Evolutionary conservation across 179 eudicot species (phyloP).

Genomic region (Drosera spatulata): DNA sequence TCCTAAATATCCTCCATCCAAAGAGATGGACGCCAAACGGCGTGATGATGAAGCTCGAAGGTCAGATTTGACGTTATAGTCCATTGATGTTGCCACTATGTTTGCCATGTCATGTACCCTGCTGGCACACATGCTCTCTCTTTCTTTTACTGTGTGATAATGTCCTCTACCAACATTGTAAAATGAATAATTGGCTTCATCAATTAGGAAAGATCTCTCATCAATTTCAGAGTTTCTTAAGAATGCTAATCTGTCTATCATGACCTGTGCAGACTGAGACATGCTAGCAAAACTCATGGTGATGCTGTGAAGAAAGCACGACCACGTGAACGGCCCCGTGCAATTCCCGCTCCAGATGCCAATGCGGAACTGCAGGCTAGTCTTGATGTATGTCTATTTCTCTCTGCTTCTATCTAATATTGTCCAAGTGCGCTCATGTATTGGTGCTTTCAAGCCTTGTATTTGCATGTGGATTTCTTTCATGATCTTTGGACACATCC

Average conservation of each 20-base stretch:
- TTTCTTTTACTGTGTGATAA: neutral
- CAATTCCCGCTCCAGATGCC: slow-evolving; percentile 43
- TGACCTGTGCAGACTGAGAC: slow-evolving; percentile 38
- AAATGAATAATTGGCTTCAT: no score
- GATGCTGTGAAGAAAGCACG: slow-evolving; percentile 25
- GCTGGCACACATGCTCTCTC: neutral
- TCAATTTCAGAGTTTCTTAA: no score
- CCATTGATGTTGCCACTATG: neutral
- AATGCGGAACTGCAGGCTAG: slow-evolving; percentile 45
- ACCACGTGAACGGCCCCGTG: slow-evolving; percentile 28
- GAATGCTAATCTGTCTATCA: neutral
- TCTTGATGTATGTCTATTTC: slow-evolving; percentile 31
- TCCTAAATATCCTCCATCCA: slow-evolving; percentile 76
- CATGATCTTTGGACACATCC: no score
- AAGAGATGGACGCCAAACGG: slow-evolving; percentile 83
- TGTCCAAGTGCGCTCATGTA: neutral
- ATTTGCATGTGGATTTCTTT: no score
- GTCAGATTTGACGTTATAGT: slow-evolving; percentile 16
- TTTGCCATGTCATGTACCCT: no score
- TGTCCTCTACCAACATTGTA: no score
- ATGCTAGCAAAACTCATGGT: slow-evolving; percentile 55
- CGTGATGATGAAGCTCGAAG: slow-evolving; percentile 86
- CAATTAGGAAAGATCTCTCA: no score
- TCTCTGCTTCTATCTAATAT: neutral
- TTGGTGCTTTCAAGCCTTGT: neutral